These are phyloP conservation scores for Mycena filopes DNA, from an alignment of 768 basidiomycete species.

Conservation along the genomic window DNA sequence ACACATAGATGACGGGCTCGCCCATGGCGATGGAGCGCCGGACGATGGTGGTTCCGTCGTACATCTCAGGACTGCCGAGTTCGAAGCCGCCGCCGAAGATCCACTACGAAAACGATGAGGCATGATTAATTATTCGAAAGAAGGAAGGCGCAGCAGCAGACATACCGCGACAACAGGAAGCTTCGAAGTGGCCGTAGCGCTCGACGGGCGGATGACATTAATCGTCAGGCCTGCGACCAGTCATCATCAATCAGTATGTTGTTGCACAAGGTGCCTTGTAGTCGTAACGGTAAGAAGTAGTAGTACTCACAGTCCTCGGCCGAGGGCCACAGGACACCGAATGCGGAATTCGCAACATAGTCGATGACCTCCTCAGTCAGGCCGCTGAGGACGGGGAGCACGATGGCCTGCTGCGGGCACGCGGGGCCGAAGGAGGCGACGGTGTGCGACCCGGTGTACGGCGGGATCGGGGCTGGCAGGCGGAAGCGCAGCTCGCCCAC, in stretches of 20 bases:
- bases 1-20: slow-evolving; percentile 60
- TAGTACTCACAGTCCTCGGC: slow-evolving; percentile 56
- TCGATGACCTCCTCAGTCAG: slow-evolving; percentile 43
- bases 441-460: slow-evolving; percentile 49
- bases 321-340: slow-evolving; percentile 41
- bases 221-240: slow-evolving; percentile 50
- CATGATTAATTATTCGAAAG: neutral
- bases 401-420: slow-evolving; percentile 57
- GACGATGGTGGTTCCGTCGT: slow-evolving; percentile 55
- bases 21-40: slow-evolving; percentile 54
- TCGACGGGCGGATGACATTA: slow-evolving; percentile 57
- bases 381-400: slow-evolving; percentile 44
- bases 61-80: slow-evolving; percentile 36
- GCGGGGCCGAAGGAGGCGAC: slow-evolving; percentile 55
- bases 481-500: slow-evolving; percentile 45
- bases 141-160: neutral
- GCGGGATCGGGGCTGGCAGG: slow-evolving; percentile 49
- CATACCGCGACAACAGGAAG: slow-evolving; percentile 63
- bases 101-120: slow-evolving; percentile 45
- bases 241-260: too few relatives aligned
- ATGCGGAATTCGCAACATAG: slow-evolving; percentile 41
- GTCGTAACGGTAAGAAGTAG: too few relatives aligned
- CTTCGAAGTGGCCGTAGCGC: slow-evolving; percentile 45
- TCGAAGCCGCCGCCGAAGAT: slow-evolving; percentile 54
- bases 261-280: neutral